Base-by-base conservation (phyloP, 1,284 basidiomycete species). In the Moesziomyces aphidis region DNA sequence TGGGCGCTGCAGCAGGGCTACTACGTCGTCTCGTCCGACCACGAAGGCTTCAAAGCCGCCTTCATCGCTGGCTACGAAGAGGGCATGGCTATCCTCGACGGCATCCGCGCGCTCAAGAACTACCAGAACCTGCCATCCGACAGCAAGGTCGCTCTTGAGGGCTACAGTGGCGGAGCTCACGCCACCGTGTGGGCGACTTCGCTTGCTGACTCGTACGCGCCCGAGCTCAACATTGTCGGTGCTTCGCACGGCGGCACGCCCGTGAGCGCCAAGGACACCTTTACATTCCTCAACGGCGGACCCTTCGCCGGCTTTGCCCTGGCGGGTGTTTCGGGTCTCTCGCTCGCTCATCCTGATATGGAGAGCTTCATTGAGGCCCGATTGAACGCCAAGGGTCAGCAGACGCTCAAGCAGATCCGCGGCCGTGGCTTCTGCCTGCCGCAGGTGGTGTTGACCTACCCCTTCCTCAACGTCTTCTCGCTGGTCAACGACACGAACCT, bases 241-340 rank as follows among this genome's bases (percentile, higher is more conserved):
- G 66, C 75, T 56, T 70, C 76, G 22, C 61, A 77, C 34, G 82
- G 82, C 43, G 82, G 82, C 10, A 72, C 79, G 44, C 73, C 81
- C 11, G 55, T 78, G 23, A 76, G 79, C 57, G 55, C 61, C 23
- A 48, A 56, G 43, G 54, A 60, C 45, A 67, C 61, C 5, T 72
- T 80, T 57, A 50, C 31, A 36, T 66, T 60, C 53, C 58, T 81
- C 57, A 76, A 78, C 64, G 50, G 43, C 15, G 57, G 62, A 4
- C n/a, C 53, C 22, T 77, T 73, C 44, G 67, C 81, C 21, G 79
- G 79, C 3, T 79, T 83, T 55, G 77, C 75, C 22, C 19, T 69
- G 7, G 69, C 73, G 1, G 81, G 79, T 42, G 50, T 83, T 13
- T 62, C 61, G 3, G 80, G 81, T 24, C 36, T 77, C 1, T 50